Percentiles rank a stretch among this genome's conserved stretches.
Conservation (phyloP, 208 protist species). For the Wallacemonas sp. region DNA sequence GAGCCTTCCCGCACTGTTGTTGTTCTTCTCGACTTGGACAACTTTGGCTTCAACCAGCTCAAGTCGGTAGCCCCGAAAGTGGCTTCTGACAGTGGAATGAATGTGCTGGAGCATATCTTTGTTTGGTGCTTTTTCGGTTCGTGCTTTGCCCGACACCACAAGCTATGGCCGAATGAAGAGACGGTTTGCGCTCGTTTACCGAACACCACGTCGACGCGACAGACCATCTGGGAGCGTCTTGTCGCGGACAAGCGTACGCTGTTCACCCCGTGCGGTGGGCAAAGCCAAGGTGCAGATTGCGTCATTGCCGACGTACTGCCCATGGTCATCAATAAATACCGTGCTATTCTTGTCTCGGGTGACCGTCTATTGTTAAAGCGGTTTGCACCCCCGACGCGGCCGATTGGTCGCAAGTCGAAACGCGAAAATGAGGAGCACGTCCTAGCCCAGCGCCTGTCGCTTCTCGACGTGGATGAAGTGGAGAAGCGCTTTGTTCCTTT, state of each 20-base stretch:
- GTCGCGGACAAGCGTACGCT: slow-evolving; percentile 28
- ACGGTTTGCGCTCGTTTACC: slow-evolving; percentile 41
- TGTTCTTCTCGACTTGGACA: slow-evolving; percentile 86
- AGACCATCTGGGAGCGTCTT: slow-evolving; percentile 51
- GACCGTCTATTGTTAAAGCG: slow-evolving; percentile 49
- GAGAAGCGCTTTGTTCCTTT: slow-evolving; percentile 80
- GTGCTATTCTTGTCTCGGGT: slow-evolving; percentile 51
- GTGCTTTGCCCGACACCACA: slow-evolving; percentile 81
- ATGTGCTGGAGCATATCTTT: slow-evolving; percentile 53
- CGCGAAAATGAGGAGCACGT: slow-evolving; percentile 36
- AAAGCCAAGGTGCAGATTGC: slow-evolving; percentile 66
- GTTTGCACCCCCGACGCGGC: slow-evolving; percentile 28
- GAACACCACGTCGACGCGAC: slow-evolving; percentile 4
- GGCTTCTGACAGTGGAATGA: not conserved
- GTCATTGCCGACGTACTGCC: slow-evolving; percentile 66
- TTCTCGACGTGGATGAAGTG: slow-evolving; percentile 58
- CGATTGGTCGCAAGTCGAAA: slow-evolving; percentile 47
- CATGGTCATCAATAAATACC: slow-evolving; percentile 38
- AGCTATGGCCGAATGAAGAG: slow-evolving; percentile 50
- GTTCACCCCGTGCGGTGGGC: slow-evolving; percentile 80
- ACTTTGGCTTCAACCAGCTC: slow-evolving; percentile 90
- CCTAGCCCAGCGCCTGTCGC: slow-evolving; percentile 31
- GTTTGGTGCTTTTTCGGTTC: slow-evolving; percentile 90
- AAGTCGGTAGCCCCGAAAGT: slow-evolving; percentile 46
- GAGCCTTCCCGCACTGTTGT: slow-evolving; percentile 30